Percentiles rank a stretch among this genome's conserved stretches.
These are phyloP conservation scores for Phylloboletellus chloephorus DNA, from an alignment of 1,284 basidiomycete genomes.

Conservation along the genomic window DNA sequence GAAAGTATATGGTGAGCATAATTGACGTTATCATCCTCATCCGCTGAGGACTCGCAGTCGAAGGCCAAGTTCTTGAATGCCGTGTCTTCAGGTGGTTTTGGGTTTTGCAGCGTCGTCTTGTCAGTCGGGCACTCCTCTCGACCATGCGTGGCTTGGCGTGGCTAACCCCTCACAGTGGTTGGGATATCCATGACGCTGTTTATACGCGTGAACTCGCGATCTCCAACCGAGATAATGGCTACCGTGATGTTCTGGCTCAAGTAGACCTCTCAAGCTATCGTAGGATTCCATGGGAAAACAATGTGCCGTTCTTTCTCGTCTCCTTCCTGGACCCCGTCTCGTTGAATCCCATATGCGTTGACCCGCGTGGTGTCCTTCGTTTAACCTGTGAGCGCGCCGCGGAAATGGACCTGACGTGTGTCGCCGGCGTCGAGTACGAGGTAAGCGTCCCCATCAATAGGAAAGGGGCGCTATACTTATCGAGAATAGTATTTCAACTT, in stretches of 20 bases:
- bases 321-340: constrained; percentile 86
- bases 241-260: constrained; percentile 78
- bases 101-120: constrained; percentile 92
- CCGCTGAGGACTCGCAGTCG: constrained; percentile 43
- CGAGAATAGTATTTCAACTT: constrained; percentile 90
- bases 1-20: constrained; percentile 79
- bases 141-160: background rate
- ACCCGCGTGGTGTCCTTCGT: constrained; percentile 80
- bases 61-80: constrained; percentile 90
- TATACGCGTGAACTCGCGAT: constrained; percentile 85
- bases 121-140: constrained; percentile 31
- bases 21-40: background rate
- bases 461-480: constrained; percentile 4
- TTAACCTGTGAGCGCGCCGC: constrained; percentile 50
- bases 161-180: constrained; percentile 48
- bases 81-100: constrained; percentile 79
- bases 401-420: constrained; percentile 52
- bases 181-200: constrained; percentile 83
- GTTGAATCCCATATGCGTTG: constrained; percentile 68
- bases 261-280: constrained; percentile 85
- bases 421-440: constrained; percentile 89
- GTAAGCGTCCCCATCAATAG: constrained; percentile 36
- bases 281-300: constrained; percentile 87
- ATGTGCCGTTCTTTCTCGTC: constrained; percentile 90
- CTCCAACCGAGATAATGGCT: constrained; percentile 88